phyloP scores from a whole-genome alignment of 176 grass and related monocot species.

The Ananas comosus region DNA sequence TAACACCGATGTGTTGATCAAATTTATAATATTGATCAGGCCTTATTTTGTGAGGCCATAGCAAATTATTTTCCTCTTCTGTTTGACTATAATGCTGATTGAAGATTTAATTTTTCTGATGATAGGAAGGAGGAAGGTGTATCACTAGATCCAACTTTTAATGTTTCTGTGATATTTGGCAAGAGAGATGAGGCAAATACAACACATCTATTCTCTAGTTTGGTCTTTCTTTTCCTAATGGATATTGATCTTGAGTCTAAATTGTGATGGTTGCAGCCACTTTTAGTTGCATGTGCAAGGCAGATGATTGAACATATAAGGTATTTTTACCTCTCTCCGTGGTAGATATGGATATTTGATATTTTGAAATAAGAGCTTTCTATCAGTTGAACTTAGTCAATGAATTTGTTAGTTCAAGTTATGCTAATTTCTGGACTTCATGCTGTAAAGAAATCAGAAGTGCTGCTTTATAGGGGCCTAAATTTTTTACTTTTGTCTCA shows the following conservation, averaged over 20 bases:
- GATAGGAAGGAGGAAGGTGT: conserved; percentile 84
- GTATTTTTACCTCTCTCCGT: conserved; percentile 23
- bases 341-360: neutral
- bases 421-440: neutral
- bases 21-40: neutral
- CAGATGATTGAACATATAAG: conserved; percentile 93
- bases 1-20: no score
- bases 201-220: neutral
- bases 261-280: conserved; percentile 47
- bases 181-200: conserved; percentile 82
- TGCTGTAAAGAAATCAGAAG: neutral
- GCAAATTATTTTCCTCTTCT: neutral
- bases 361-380: neutral
- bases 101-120: neutral
- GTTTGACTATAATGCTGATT: neutral
- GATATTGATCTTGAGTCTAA: neutral
- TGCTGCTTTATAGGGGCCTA: neutral
- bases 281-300: conserved; percentile 65
- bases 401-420: neutral
- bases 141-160: conserved; percentile 77
- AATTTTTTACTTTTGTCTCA: neutral
- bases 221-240: neutral
- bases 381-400: neutral
- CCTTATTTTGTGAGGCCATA: neutral
- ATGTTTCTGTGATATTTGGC: conserved; percentile 77